phyloP scores from a whole-genome alignment of 345 rosid species.

The Rhodamnia argentea region DNA sequence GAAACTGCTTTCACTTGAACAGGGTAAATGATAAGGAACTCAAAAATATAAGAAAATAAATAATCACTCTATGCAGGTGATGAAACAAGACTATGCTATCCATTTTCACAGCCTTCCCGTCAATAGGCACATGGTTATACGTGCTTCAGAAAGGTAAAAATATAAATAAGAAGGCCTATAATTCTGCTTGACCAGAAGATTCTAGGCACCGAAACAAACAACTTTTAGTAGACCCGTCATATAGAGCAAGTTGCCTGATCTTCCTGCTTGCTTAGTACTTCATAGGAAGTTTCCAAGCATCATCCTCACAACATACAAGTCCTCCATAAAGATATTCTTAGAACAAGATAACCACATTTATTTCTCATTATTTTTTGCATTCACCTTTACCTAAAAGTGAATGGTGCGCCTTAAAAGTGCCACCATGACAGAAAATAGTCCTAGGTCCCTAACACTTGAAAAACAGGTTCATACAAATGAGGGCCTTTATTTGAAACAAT shows the following conservation, averaged over 20 bases:
- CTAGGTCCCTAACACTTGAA: background rate
- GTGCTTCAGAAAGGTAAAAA: background rate
- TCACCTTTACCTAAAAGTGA: background rate
- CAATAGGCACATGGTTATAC: background rate
- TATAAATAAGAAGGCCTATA: background rate
- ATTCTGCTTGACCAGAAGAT: background rate
- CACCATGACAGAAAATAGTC: background rate
- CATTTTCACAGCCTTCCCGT: background rate
- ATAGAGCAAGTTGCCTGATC: background rate
- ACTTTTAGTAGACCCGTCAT: background rate
- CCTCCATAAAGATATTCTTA: background rate
- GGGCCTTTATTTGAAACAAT: background rate
- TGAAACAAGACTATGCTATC: background rate
- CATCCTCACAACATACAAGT: background rate
- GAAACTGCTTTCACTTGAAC: background rate
- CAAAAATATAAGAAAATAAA: background rate
- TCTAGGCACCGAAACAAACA: background rate
- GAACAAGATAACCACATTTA: background rate
- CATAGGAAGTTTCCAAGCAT: background rate
- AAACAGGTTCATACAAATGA: background rate
- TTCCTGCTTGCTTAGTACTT: background rate
- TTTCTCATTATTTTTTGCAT: background rate
- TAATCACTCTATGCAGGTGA: background rate
- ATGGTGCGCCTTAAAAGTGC: background rate
- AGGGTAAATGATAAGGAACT: background rate